Conservation (phyloP, 495 filamentous ascomycete species). For the Annulohypoxylon moriforme region DNA sequence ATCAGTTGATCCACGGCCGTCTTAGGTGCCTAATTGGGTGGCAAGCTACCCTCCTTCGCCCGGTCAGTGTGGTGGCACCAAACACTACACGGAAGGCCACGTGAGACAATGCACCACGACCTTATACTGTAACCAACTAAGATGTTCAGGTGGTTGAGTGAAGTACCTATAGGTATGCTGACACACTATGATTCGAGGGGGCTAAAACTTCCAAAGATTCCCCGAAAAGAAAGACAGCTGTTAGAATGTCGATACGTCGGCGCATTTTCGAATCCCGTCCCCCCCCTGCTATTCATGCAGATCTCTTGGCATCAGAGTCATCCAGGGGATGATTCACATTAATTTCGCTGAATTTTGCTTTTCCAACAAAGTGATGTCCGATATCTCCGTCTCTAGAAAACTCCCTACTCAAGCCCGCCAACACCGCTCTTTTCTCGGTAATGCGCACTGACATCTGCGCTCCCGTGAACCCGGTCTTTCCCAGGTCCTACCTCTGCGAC, state of each 20-base stretch:
- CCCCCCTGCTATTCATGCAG: conserved; percentile 10
- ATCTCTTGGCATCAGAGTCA: conserved; percentile 5
- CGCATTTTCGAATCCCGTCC: not conserved
- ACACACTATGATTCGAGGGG: conserved; percentile 19
- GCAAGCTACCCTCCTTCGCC: conserved; percentile 22
- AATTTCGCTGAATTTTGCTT: conserved; percentile 5
- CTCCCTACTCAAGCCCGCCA: conserved; percentile 1
- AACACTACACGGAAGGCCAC: conserved; percentile 37
- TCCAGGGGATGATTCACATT: conserved; percentile 16
- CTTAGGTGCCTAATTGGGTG: conserved; percentile 36
- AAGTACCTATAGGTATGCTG: not conserved
- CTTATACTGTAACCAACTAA: conserved; percentile 20
- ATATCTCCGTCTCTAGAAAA: conserved; percentile 26
- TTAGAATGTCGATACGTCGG: conserved; percentile 2
- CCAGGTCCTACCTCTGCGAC: conserved; percentile 15
- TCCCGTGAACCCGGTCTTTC: not conserved
- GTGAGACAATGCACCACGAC: conserved; percentile 30
- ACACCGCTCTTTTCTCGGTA: not conserved
- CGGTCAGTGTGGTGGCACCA: conserved; percentile 36
- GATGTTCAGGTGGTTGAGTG: not conserved
- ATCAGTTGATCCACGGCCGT: not conserved
- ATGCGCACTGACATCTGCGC: conserved; percentile 1
- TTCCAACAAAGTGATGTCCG: not conserved
- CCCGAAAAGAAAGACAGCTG: conserved; percentile 7
- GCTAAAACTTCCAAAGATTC: not conserved